Evolutionary conservation across 768 basidiomycete genomes (phyloP), one percentile per base, ranked within the genome.

Genomic region (Tulasnella sp.): DNA sequence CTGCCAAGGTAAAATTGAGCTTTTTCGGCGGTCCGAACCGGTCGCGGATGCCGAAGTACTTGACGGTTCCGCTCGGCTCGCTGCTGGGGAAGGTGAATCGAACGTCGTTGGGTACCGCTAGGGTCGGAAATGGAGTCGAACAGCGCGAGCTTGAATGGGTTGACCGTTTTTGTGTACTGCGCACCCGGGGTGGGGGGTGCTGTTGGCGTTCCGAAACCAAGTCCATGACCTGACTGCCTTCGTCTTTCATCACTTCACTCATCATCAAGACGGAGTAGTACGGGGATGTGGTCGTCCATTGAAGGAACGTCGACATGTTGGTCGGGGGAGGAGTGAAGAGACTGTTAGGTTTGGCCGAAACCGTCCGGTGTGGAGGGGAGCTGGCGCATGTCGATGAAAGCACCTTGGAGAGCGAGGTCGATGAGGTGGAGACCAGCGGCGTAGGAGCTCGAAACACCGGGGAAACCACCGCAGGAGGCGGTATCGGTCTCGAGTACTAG

Each of bases 181-280:
- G 84, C 94, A 93, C 84, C 46, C 89, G 40, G 76, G 92, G 7
- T 92, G 2, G 6, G 2, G 37, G 37, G 37, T 6, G 37, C 37
- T 2, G 37, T 37, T 37, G 37, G 2, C 37, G 82, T 90, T 91
- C 44, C 73, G 88, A 87, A n/a, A 85, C 84, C 42, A 94, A 87
- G 85, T 96, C 94, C 46, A 93, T 85, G 40, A 95, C 88, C 81
- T 90, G 93, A 1, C 85, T 86, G 85, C 92, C 91, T 60, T 90
- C 89, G 72, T 88, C 87, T 24, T 93, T 93, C 48, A 96, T 87
- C 3, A 89, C 88, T 85, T 96, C 94, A 0, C 94, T 90, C 60
- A 93, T 87, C 82, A 92, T 88, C 40, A 96, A 86, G 0, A 92
- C 88, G 1, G 94, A 89, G 85, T 96, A 96, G 86, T 93, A 94